These are phyloP conservation scores for Microstegium vimineum DNA, from an alignment of 176 grass and related monocot genomes.

Conservation along the genomic window DNA sequence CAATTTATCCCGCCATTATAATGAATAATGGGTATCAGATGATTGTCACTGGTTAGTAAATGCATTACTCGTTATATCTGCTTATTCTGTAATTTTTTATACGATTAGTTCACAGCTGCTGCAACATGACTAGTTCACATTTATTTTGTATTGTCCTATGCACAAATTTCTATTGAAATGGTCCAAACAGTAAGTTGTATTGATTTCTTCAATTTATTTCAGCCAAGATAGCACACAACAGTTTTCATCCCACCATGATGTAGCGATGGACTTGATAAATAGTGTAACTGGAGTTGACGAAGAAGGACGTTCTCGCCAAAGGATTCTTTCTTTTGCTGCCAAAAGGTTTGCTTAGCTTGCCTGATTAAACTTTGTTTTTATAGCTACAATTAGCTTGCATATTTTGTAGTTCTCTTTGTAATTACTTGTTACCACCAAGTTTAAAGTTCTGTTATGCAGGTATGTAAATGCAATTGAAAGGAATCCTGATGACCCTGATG, in stretches of 20 bases:
- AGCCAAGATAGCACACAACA: constrained; percentile 58
- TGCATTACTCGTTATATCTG: not conserved
- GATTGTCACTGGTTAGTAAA: not conserved
- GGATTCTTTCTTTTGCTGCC: constrained; percentile 98
- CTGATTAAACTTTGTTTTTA: not conserved
- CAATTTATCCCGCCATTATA: not conserved
- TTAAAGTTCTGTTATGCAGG: constrained; percentile 46
- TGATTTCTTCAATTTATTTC: constrained; percentile 35
- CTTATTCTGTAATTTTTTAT: not conserved
- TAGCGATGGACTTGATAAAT: constrained; percentile 92
- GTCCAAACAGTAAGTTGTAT: not conserved
- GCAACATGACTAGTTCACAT: not conserved
- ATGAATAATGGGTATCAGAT: not conserved
- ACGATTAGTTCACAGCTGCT: not conserved
- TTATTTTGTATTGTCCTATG: not conserved
- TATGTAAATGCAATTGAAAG: constrained; percentile 93
- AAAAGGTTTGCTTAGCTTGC: constrained; percentile 61
- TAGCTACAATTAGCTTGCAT: constrained; percentile 1
- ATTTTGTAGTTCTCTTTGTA: not conserved
- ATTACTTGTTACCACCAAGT: constrained; percentile 7
- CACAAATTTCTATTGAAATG: constrained; percentile 11
- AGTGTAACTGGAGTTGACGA: constrained; percentile 95
- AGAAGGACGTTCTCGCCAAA: constrained; percentile 89
- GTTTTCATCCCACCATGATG: constrained; percentile 66
- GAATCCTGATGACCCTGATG: constrained; percentile 94